A percentile compares a stretch with the other conserved stretches of the same genome.
These are phyloP conservation scores for Aspergillus phoenicis DNA, from an alignment of 2,329 filamentous ascomycete genomes.

Conservation along the genomic window DNA sequence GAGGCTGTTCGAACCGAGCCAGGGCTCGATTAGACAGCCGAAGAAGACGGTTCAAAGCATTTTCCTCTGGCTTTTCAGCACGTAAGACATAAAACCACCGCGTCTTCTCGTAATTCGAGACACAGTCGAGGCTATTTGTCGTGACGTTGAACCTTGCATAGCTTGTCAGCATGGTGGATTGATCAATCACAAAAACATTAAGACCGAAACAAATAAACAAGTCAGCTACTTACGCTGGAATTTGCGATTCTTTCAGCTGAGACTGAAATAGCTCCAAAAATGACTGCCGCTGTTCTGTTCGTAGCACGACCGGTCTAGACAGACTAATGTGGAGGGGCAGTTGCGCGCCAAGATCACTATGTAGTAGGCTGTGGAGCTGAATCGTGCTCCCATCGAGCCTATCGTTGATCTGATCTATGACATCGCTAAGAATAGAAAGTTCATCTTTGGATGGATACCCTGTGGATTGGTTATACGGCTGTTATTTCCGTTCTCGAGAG, in stretches of 20 bases:
- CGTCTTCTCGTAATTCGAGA: slow-evolving; percentile 65
- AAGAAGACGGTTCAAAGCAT: slow-evolving; percentile 66
- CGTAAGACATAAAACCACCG: slow-evolving; percentile 84
- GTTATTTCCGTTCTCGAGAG: slow-evolving; percentile 16
- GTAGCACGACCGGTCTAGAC: slow-evolving; percentile 76
- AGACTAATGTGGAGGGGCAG: slow-evolving; percentile 88
- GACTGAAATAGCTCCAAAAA: slow-evolving; percentile 64
- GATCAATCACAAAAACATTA: neutral
- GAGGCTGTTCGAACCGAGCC: slow-evolving; percentile 63
- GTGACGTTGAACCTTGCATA: slow-evolving; percentile 51
- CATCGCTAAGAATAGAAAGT: slow-evolving; percentile 32
- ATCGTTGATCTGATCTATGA: slow-evolving; percentile 32
- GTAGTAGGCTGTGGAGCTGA: slow-evolving; percentile 67
- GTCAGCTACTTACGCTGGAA: slow-evolving; percentile 47
- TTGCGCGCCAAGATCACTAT: slow-evolving; percentile 74
- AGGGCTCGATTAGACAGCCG: slow-evolving; percentile 66
- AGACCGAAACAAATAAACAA: neutral
- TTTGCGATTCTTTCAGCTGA: slow-evolving; percentile 45
- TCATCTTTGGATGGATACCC: slow-evolving; percentile 46
- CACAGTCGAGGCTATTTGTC: slow-evolving; percentile 61
- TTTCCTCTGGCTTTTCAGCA: slow-evolving; percentile 53
- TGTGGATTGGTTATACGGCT: slow-evolving; percentile 20
- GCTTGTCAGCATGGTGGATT: neutral
- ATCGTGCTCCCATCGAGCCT: slow-evolving; percentile 46
- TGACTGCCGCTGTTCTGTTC: slow-evolving; percentile 67